Conservation (phyloP, 2,329 filamentous ascomycete genomes). For the Magnaporthiopsis incrustans region DNA sequence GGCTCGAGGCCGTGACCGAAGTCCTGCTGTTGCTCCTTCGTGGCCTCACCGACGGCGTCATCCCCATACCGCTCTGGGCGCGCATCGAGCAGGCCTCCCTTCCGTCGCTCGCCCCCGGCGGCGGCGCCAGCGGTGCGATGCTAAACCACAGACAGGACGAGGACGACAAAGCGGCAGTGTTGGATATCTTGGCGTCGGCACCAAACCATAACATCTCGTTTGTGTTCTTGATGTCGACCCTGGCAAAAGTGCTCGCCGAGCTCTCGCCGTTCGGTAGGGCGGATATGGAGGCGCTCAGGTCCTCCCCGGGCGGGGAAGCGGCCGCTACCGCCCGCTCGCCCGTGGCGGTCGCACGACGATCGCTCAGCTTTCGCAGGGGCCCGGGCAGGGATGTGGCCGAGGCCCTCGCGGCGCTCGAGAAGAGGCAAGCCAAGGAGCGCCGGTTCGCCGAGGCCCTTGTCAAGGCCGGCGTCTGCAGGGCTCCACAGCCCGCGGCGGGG, state of each 20-base stretch:
- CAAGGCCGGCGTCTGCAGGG: constrained; percentile 48
- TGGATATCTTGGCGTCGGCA: constrained; percentile 64
- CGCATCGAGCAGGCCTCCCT: constrained; percentile 49
- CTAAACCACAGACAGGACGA: constrained; percentile 19
- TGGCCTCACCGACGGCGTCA: constrained; percentile 70
- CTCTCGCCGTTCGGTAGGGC: constrained; percentile 32
- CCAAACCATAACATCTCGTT: constrained; percentile 84
- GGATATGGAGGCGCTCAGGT: constrained; percentile 26
- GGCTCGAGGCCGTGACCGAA: constrained; percentile 67
- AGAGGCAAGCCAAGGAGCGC: constrained; percentile 50
- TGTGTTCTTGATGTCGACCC: constrained; percentile 74
- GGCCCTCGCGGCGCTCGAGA: constrained; percentile 37
- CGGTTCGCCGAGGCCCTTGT: constrained; percentile 60
- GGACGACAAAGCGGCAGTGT: constrained; percentile 44
- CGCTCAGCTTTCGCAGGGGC: constrained; percentile 35
- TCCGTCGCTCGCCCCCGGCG: constrained; percentile 13
- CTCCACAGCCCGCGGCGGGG: constrained; percentile 16
- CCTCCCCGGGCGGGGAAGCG: constrained; percentile 11
- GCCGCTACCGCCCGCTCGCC: constrained; percentile 11
- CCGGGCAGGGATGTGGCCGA: constrained; percentile 12
- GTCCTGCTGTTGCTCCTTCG: constrained; percentile 66
- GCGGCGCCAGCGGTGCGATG: constrained; percentile 31
- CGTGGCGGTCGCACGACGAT: constrained; percentile 28
- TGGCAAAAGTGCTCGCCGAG: constrained; percentile 46
- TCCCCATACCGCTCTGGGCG: constrained; percentile 63